These are phyloP conservation scores for Stramenopiles sp. DNA, from an alignment of 352 stramenopile genomes.

Conservation along the genomic window DNA sequence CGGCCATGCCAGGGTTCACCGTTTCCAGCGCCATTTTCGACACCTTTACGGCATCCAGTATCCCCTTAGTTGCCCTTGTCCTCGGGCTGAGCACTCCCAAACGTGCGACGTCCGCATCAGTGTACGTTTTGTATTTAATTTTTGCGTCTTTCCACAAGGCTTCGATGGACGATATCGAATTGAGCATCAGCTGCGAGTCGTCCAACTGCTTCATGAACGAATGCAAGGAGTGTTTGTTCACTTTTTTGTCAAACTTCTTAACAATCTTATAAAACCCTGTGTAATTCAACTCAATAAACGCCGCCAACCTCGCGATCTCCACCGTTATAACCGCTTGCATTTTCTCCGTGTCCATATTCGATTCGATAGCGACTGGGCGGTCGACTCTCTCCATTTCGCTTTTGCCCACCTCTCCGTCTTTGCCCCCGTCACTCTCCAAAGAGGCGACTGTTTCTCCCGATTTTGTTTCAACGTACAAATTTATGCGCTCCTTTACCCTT, in stretches of 20 bases:
- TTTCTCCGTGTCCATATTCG: not conserved
- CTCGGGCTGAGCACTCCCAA: no score
- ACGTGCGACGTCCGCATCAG: no score
- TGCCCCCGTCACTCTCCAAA: not conserved
- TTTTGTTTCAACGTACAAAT: not conserved
- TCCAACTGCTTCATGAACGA: not conserved
- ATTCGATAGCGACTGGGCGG: not conserved
- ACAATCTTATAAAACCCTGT: not conserved
- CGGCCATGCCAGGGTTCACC: no score
- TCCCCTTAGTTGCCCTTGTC: not conserved
- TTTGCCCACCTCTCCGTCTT: not conserved
- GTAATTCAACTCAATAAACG: conserved; percentile 2
- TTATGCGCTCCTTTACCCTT: not conserved
- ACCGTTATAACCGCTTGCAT: not conserved
- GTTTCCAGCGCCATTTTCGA: no score
- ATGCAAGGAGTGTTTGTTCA: not conserved
- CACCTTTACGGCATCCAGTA: not conserved
- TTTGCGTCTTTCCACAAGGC: no score
- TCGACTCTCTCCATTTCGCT: not conserved
- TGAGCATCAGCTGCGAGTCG: no score
- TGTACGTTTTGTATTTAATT: no score
- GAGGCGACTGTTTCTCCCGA: not conserved
- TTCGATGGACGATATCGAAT: no score
- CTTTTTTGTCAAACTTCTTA: not conserved
- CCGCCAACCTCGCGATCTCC: not conserved